Evolutionary conservation across 2,329 filamentous ascomycete genomes (phyloP), one percentile per base, ranked within the genome.

Genomic region (Penicillium digitatum): DNA sequence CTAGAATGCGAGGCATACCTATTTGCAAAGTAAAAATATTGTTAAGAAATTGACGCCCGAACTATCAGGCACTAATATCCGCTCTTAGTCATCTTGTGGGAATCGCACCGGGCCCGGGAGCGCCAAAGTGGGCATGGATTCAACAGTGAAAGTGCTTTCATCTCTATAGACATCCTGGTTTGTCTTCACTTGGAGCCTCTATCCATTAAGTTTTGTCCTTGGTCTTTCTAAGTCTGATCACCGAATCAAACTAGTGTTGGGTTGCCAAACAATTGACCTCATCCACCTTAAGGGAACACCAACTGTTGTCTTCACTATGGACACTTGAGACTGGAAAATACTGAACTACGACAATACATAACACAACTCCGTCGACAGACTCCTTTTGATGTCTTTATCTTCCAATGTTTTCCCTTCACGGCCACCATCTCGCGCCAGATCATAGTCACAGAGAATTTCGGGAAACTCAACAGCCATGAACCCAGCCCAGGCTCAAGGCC

Each of bases 61-160:
- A 47, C 14, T 18, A 12, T 26, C 7, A 35, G 44, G 45, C 45
- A 27, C 26, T 6, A 27, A 27, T 27, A 1, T 7, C 16, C 2
- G 14, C 29, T 12, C 16, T 54, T 48, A 54, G 52, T 54, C 52
- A 54, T 26, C 18, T 8, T 38, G 1, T 38, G 24, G 49, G 27
- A 47, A 47, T 39, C 40, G 24, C 48, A 37, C 27, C 40, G n/a
- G n/a, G n/a, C 40, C 26, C 40, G 3, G 26, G 6, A 16, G 16
- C 34, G n/a, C 27, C 47, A 16, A 43, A 6, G 37, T 50, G 49
- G 49, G 12, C 26, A 24, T 29, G 32, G 32, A 43, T 50, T 54
- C 52, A 50, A 54, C 26, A 31, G 37, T 35, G 12, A 24, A 29
- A 31, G 49, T 35, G 18, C 12, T 51, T 37, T 44, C 8, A 35